Percentiles rank a stretch among this genome's conserved stretches.
Conservation (phyloP, 805 yeast species). For the Blastobotrys mokoenaii region DNA sequence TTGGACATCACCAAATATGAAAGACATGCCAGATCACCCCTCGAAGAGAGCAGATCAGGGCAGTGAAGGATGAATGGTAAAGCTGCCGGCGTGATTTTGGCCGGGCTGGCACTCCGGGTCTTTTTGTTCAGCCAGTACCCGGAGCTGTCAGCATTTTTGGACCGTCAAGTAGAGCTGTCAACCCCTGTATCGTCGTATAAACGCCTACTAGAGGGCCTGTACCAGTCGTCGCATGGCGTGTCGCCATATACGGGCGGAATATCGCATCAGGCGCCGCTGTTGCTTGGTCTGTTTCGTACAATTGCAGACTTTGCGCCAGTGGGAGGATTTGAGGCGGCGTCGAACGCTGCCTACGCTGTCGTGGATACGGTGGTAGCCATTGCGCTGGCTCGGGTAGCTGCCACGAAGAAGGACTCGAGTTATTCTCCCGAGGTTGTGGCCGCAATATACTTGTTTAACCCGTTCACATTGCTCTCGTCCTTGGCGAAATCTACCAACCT, state of each 20-base stretch:
- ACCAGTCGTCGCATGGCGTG: constrained; percentile 45
- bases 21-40: no score
- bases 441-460: constrained; percentile 68
- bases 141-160: constrained; percentile 29
- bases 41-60: no score
- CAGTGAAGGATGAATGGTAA: not conserved
- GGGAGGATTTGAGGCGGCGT: constrained; percentile 1
- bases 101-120: constrained; percentile 18
- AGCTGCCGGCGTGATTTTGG: constrained; percentile 3
- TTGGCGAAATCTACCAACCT: constrained; percentile 59
- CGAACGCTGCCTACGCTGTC: constrained; percentile 43
- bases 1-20: no score
- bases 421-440: constrained; percentile 39
- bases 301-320: constrained; percentile 21
- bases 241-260: constrained; percentile 79
- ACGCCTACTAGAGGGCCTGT: constrained; percentile 57
- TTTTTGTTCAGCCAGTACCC: constrained; percentile 19
- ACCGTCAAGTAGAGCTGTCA: constrained; percentile 51
- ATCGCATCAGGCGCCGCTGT: constrained; percentile 75
- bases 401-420: constrained; percentile 19
- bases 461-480: constrained; percentile 61
- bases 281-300: constrained; percentile 44
- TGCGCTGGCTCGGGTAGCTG: constrained; percentile 31
- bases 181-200: constrained; percentile 69
- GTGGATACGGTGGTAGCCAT: constrained; percentile 53